Evolutionary conservation across 2,329 filamentous ascomycete species (phyloP).

Genomic region (Venturia asperata): DNA sequence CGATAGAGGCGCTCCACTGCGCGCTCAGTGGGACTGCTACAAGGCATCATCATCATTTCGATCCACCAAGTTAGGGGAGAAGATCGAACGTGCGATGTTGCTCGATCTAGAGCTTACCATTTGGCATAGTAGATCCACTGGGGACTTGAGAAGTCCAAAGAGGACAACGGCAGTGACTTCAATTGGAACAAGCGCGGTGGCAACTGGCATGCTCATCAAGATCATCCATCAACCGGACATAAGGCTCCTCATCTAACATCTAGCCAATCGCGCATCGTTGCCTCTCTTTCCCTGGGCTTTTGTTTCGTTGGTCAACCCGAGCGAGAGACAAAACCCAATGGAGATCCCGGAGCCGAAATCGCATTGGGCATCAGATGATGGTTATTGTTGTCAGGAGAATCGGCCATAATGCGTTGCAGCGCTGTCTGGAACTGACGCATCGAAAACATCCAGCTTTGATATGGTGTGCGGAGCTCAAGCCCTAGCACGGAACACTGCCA

Average conservation of each 20-base stretch:
- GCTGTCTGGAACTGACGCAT: background rate
- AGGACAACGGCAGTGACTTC: background rate
- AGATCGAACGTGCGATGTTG: background rate
- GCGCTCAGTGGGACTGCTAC: background rate
- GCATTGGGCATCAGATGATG: background rate
- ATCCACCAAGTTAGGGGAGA: background rate
- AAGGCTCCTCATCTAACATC: background rate
- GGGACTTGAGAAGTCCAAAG: background rate
- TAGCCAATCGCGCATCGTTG: background rate
- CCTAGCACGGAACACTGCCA: too few relatives aligned
- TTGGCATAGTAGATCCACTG: background rate
- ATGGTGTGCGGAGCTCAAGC: too few relatives aligned
- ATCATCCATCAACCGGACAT: background rate
- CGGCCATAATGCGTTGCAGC: background rate
- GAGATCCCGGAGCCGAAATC: background rate
- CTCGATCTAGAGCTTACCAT: background rate
- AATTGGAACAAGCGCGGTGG: background rate
- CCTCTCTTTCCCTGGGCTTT: background rate
- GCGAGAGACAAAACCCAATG: background rate
- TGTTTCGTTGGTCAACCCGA: background rate
- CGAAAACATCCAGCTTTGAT: too few relatives aligned
- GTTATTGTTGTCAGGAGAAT: background rate
- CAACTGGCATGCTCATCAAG: background rate
- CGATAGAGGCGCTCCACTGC: background rate
- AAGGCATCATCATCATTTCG: background rate